Evolutionary conservation across 805 yeast genomes (phyloP), one percentile per base, ranked within the genome.

Genomic region (Teunomyces funiuensis): DNA sequence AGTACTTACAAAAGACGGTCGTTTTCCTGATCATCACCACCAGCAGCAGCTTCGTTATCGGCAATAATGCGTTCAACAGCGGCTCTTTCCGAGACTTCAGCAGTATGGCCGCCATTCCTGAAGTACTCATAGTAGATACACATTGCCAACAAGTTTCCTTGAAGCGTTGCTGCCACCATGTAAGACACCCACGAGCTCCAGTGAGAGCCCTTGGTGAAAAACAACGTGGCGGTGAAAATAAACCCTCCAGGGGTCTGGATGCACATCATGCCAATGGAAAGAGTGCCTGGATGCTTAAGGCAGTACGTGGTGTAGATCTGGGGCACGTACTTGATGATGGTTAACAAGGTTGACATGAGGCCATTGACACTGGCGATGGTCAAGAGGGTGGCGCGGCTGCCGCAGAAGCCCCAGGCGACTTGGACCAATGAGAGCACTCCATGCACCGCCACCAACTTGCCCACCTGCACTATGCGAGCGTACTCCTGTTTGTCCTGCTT

Each of bases 231-330:
- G 2, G 93, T 77, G 85, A 91, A 88, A 2, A 87, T 42, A 48
- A 76, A 83, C 13, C 96, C 96, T 11, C 96, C 96, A 0, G 96
- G 96, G 14, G 95, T 86, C 58, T 88, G 96, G 48, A 88, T 74
- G 31, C 81, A 65, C 91, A 88, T 85, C 88, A 85, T 86, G 5
- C 80, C 76, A 8, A 86, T 69, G 0, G 95, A 85, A 16, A 88
- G 69, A 1, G 89, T 82, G 7, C 96, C 96, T 0, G 95, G 82
- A 49, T 82, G 89, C 53, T 83, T 82, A 45, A 88, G 69, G 1
- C 46, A 54, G 52, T 71, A 83, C 0, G 96, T 88, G 28, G 90
- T 85, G 47, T 68, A 60, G 7, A 88, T 72, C 60, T 88, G 96
- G 0, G 96, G 96, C 38, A 87, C 64, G 53, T 86, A 88, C 62